Evolutionary conservation across 2,329 filamentous ascomycete genomes (phyloP).

Genomic region (Sordariomycetes sp.): DNA sequence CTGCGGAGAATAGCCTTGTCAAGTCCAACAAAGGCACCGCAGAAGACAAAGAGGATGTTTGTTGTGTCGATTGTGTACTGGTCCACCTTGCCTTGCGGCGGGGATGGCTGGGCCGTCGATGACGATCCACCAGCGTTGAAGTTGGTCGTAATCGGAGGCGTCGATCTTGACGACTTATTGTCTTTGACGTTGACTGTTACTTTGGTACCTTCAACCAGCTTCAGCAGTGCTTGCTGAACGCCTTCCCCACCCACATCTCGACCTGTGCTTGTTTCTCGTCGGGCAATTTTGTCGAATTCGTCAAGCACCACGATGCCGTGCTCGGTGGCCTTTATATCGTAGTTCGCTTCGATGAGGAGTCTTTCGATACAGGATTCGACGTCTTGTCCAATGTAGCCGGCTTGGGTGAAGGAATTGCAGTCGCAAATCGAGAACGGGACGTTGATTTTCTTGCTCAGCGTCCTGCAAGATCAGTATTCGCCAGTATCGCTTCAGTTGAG

Average conservation of each 20-base stretch:
- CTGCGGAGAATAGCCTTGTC: slow-evolving; percentile 81
- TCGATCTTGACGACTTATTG: slow-evolving; percentile 49
- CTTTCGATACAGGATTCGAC: slow-evolving; percentile 93
- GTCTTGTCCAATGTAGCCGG: slow-evolving; percentile 95
- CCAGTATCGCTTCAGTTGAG: neutral
- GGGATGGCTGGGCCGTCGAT: slow-evolving; percentile 30
- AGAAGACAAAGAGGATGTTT: slow-evolving; percentile 96
- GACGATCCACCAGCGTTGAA: slow-evolving; percentile 36
- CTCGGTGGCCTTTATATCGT: slow-evolving; percentile 76
- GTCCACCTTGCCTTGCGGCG: slow-evolving; percentile 43
- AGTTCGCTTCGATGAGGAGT: slow-evolving; percentile 81
- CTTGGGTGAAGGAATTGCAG: slow-evolving; percentile 92
- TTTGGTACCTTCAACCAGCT: slow-evolving; percentile 93
- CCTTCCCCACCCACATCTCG: slow-evolving; percentile 94
- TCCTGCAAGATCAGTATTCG: slow-evolving; percentile 50
- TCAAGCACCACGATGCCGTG: slow-evolving; percentile 92
- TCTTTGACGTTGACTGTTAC: slow-evolving; percentile 86
- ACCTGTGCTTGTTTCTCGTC: slow-evolving; percentile 76
- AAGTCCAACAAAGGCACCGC: slow-evolving; percentile 86
- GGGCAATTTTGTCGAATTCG: slow-evolving; percentile 95
- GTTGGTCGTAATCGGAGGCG: slow-evolving; percentile 42
- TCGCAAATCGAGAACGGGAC: slow-evolving; percentile 94
- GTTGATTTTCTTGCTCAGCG: slow-evolving; percentile 82
- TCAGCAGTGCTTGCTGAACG: slow-evolving; percentile 89
- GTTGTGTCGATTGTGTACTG: slow-evolving; percentile 78